Percentiles rank a stretch among this genome's conserved stretches.
These are phyloP conservation scores for Neocucurbitaria cava DNA, from an alignment of 2,329 filamentous ascomycete species.

Conservation along the genomic window DNA sequence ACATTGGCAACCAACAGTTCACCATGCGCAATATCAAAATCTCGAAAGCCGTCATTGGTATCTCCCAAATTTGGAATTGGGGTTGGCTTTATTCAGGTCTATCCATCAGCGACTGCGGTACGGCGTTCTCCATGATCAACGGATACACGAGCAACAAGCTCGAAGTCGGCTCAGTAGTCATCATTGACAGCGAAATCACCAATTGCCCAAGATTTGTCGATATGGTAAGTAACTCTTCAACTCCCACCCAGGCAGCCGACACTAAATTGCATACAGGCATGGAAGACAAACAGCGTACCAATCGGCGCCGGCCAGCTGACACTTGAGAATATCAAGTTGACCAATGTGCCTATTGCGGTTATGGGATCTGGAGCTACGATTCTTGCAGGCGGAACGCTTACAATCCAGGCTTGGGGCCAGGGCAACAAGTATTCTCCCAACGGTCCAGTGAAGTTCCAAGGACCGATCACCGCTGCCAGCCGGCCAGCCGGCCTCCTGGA, in stretches of 20 bases:
- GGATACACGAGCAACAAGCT: slow-evolving; percentile 36
- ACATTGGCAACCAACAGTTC: slow-evolving; percentile 60
- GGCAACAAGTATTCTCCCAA: slow-evolving; percentile 45
- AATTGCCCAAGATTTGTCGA: slow-evolving; percentile 60
- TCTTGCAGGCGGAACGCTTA: slow-evolving; percentile 42
- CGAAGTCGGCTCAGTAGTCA: slow-evolving; percentile 61
- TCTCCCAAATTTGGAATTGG: slow-evolving; percentile 68
- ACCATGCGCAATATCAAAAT: slow-evolving; percentile 66
- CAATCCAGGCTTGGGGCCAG: slow-evolving; percentile 46
- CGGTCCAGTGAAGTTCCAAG: slow-evolving; percentile 57
- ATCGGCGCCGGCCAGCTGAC: slow-evolving; percentile 59
- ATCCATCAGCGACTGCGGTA: slow-evolving; percentile 59
- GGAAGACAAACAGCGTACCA: slow-evolving; percentile 47
- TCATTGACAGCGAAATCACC: slow-evolving; percentile 63
- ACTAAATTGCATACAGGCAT: slow-evolving; percentile 27
- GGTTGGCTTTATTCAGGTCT: slow-evolving; percentile 63
- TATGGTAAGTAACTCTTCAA: slow-evolving; percentile 38
- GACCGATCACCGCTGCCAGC: slow-evolving; percentile 53
- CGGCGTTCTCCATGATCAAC: slow-evolving; percentile 61
- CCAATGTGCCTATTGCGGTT: slow-evolving; percentile 43
- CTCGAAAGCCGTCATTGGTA: slow-evolving; percentile 59
- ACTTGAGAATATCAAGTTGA: slow-evolving; percentile 60
- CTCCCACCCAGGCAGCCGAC: neutral
- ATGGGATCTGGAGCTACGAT: slow-evolving; percentile 37
- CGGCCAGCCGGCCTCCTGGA: slow-evolving; percentile 58